A percentile compares a stretch with the other conserved stretches of the same genome.
phyloP scores from a whole-genome alignment of 2,329 filamentous ascomycete species.

The Aureobasidium musti region DNA sequence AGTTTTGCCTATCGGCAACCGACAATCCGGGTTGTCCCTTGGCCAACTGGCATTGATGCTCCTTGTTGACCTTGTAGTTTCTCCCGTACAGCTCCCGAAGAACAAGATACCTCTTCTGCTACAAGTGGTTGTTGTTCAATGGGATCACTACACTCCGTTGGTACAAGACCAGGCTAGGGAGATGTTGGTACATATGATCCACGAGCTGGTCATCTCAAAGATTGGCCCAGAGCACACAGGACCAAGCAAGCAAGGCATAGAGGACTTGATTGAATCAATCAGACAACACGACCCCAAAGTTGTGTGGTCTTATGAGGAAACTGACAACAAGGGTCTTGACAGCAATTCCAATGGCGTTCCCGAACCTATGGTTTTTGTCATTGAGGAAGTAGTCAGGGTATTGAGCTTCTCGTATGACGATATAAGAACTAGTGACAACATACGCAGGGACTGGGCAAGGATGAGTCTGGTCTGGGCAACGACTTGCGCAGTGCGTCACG shows the following conservation, averaged over 20 bases:
- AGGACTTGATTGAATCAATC: slow-evolving; percentile 84
- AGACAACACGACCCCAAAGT: slow-evolving; percentile 81
- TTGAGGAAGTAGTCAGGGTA: slow-evolving; percentile 77
- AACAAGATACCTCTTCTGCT: slow-evolving; percentile 83
- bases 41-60: slow-evolving; percentile 92
- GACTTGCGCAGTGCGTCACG: slow-evolving; percentile 89
- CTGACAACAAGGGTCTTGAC: slow-evolving; percentile 66
- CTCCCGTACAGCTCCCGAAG: slow-evolving; percentile 75
- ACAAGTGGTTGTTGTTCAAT: slow-evolving; percentile 89
- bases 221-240: slow-evolving; percentile 69
- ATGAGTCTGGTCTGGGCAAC: slow-evolving; percentile 94
- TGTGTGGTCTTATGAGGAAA: slow-evolving; percentile 93
- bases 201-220: slow-evolving; percentile 84
- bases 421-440: slow-evolving; percentile 48
- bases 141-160: slow-evolving; percentile 94
- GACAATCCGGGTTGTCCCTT: slow-evolving; percentile 80
- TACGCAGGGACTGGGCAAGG: slow-evolving; percentile 89
- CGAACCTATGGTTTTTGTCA: slow-evolving; percentile 80
- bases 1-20: slow-evolving; percentile 82
- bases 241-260: slow-evolving; percentile 72
- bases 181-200: slow-evolving; percentile 96
- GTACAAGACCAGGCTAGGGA: slow-evolving; percentile 96
- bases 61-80: slow-evolving; percentile 93
- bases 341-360: slow-evolving; percentile 77
- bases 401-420: slow-evolving; percentile 78